Evolutionary conservation across 495 filamentous ascomycete species (phyloP).

Genomic region (Oleoguttula mirabilis): DNA sequence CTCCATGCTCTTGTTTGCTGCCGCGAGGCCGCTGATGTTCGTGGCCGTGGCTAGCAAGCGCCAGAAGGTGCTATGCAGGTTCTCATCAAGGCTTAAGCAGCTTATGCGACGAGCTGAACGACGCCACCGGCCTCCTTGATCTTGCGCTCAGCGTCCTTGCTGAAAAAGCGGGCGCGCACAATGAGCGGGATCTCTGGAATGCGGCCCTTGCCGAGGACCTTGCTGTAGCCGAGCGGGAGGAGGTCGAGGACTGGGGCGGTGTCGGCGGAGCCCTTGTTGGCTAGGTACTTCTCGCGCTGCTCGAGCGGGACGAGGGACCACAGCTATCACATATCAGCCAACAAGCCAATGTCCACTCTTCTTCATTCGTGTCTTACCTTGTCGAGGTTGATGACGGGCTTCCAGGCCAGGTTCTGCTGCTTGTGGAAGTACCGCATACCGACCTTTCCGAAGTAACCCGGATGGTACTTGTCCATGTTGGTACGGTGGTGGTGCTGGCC

Average conservation of each 20-base stretch:
- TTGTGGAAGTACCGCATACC: constrained; percentile 96
- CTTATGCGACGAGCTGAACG: constrained; percentile 82
- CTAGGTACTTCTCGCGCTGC: constrained; percentile 71
- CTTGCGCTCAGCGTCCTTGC: constrained; percentile 81
- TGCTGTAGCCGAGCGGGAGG: constrained; percentile 80
- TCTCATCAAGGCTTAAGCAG: constrained; percentile 1
- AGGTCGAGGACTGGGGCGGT: constrained; percentile 88
- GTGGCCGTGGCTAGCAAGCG: background rate
- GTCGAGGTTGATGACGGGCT: constrained; percentile 80
- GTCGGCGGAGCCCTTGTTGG: constrained; percentile 49
- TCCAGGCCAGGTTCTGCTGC: constrained; percentile 82
- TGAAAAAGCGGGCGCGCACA: constrained; percentile 79
- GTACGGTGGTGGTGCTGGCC: constrained; percentile 77
- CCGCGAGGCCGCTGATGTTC: background rate
- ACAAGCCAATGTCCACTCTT: too few species aligned
- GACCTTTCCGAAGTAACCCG: constrained; percentile 96
- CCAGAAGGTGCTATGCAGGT: too few species aligned
- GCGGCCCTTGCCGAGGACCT: constrained; percentile 86
- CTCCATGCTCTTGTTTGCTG: constrained; percentile 7
- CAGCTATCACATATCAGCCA: constrained; percentile 48
- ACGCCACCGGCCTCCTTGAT: constrained; percentile 89
- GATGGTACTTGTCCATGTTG: constrained; percentile 91
- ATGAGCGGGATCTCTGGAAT: constrained; percentile 75
- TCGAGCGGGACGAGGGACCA: constrained; percentile 73
- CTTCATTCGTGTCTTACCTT: constrained; percentile 57